phyloP scores from a whole-genome alignment of 768 basidiomycete genomes.

The Pisolithus marmoratus region DNA sequence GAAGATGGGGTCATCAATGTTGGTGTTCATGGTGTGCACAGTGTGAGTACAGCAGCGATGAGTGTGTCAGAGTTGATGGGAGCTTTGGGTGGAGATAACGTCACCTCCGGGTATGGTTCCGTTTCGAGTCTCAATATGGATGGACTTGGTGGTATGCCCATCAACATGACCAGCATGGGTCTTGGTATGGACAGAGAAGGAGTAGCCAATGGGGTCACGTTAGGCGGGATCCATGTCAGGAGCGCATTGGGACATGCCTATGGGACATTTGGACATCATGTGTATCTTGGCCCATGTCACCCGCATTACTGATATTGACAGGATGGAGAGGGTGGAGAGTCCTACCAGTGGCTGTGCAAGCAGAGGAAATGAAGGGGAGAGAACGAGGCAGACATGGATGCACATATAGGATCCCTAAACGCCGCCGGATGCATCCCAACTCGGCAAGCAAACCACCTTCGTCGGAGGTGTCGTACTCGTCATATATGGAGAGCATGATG shows the following conservation, averaged over 20 bases:
- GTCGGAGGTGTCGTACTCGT: conserved; percentile 58
- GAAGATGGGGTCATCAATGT: conserved; percentile 29
- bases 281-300: conserved; percentile 69
- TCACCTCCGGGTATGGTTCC: too few species aligned
- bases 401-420: conserved; percentile 58
- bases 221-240: too few species aligned
- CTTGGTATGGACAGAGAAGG: too few species aligned
- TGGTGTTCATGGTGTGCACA: too few species aligned
- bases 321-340: conserved; percentile 37
- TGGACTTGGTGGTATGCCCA: too few species aligned
- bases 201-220: too few species aligned
- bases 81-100: conserved; percentile 30
- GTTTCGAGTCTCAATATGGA: too few species aligned
- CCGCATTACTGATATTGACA: conserved; percentile 57
- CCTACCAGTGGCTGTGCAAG: background rate
- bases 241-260: conserved; percentile 7
- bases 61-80: conserved; percentile 50
- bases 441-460: conserved; percentile 49
- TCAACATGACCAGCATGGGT: too few species aligned
- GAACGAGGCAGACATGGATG: conserved; percentile 67
- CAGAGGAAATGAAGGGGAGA: conserved; percentile 4
- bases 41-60: background rate
- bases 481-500: conserved; percentile 45
- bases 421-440: conserved; percentile 65
- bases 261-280: conserved; percentile 30